Evolutionary conservation across 768 basidiomycete species (phyloP), one percentile per base, ranked within the genome.

Genomic region (Phanerodontia chrysosporium): DNA sequence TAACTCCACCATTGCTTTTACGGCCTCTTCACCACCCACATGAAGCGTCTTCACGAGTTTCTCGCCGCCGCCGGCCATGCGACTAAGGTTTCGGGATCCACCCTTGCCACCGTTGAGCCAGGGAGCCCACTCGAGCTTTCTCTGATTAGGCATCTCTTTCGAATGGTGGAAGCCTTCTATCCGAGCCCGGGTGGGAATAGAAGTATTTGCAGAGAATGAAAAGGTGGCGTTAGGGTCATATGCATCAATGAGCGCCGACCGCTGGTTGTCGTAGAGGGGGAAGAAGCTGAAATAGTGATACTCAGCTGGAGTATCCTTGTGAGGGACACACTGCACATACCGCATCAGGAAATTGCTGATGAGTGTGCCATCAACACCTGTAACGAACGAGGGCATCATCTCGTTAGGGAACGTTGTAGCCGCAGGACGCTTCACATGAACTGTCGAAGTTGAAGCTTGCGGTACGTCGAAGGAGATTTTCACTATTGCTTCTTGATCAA

Each of bases 161-260:
- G 83, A 82, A 6, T 73, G 67, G 61, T 90, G 86, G 62, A 85
- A 78, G 22, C 86, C 87, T 68, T 87, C 81, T 48, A 90, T 77
- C 49, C 90, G 82, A 0, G 92, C 90, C 16, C 95, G 88, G 7
- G 79, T 70, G 3, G 92, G 92, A 61, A 95, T 89, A 6, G 82
- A 70, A 1, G 95, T 95, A 70, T 95, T 95, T 65, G 84, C 83
- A 21, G 88, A 89, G 70, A 87, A 90, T 0, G 95, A 97, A 70
- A 98, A 95, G 8, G 94, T 95, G n/a, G 95, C 90, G 12, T 82
- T 75, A 0, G 90, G 84, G 59, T 90, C 83, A 70, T 98, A 99
- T 21, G 81, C 92, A 48, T 87, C 78, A 16, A 82, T 67, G 6
- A 98, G 80, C 0, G 78, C 73, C 0, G 79, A 73, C 18, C 96